Evolutionary conservation across 2,329 filamentous ascomycete genomes (phyloP), one percentile per base, ranked within the genome.

Genomic region (Hypoxylon sp.): DNA sequence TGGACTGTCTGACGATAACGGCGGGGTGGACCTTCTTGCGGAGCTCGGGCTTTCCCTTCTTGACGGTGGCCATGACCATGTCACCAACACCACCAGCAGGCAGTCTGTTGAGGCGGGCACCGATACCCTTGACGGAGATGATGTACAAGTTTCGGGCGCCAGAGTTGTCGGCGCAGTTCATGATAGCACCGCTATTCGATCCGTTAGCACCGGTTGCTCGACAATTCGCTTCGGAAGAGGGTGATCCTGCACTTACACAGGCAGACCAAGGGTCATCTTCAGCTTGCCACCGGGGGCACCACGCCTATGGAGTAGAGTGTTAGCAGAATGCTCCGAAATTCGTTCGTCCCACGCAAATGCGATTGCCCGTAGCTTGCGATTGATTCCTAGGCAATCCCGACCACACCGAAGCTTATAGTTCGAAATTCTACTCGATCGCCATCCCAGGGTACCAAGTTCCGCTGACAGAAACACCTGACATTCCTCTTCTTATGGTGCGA

Each of bases 11-110:
- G 83, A 98, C 95, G 82, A 99, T 96, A 82, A 99, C 95, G 81
- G 96, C 96, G 78, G 96, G 96, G 94, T 99, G 97, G 85, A 99
- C 96, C 93, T 99, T 99, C 93, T 99, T 99, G 86, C 97, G 91
- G 82, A 99, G 89, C 87, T 99, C 97, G 74, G 97, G 97, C 93
- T 99, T 99, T 87, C 97, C 96, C 93, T 99, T 98, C 93, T 99
- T 98, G 87, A 98, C 96, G 77, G 96, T 98, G 76, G 95, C 95
- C 94, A 99, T 98, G 83, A 98, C 96, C 96, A 98, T 98, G 89
- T 98, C 96, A 80, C 96, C 96, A 79, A 98, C 95, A 90, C 96
- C 96, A 78, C 93, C 96, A 80, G 96, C 95, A 78, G 95, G 95
- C 81, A 99, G 90, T 84, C 95, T 91, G 91, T 98, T 98, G 79